Base-by-base conservation (phyloP, 441 rosid genomes). In the Biscutella auriculata region DNA sequence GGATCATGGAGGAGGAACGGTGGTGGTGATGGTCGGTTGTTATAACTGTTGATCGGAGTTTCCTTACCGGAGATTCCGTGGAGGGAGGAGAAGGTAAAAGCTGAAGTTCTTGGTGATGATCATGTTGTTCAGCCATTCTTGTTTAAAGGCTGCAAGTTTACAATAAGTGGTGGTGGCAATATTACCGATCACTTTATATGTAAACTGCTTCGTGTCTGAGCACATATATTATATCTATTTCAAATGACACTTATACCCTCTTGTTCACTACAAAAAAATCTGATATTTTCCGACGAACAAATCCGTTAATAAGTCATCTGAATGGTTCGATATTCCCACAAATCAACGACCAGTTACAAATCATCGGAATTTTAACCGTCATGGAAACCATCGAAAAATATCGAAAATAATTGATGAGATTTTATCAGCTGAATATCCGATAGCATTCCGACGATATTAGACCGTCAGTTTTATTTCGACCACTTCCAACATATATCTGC, bases 71-170 rank as follows among this genome's bases (percentile, higher is more conserved):
- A 53, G 88, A 59, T 27, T 79, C 73, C 8, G 64, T 63, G 5
- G 82, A 66, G 55, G 68, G 55, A 4, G 76, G 88, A 58, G 82
- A 62, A 14, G 96, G 95, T 28, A 91, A 91, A 12, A 92, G 82
- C 71, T 88, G 98, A 43, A 92, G 78, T 69, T 84, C 98, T 56
- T 68, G 74, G 35, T 86, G 82, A 60, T 69, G 77, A 41, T 84
- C 80, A 9, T 68, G 52, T 23, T 53, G 65, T 40, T 61, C 63
- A 33, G 47, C 48, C 73, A 56, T 62, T 56, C 50, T 46, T 47
- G 8, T 40, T 17, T 51, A 55, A 48, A 52, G 71, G 71, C 65
- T 66, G 71, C 66, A 44, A n/a, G 56, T 14, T 59, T 25, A 52
- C 59, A 68, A 62, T 62, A 62, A 62, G 68, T 68, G 50, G 41